Conservation (phyloP, 2,329 filamentous ascomycete species). For the Monilinia fructicola region DNA sequence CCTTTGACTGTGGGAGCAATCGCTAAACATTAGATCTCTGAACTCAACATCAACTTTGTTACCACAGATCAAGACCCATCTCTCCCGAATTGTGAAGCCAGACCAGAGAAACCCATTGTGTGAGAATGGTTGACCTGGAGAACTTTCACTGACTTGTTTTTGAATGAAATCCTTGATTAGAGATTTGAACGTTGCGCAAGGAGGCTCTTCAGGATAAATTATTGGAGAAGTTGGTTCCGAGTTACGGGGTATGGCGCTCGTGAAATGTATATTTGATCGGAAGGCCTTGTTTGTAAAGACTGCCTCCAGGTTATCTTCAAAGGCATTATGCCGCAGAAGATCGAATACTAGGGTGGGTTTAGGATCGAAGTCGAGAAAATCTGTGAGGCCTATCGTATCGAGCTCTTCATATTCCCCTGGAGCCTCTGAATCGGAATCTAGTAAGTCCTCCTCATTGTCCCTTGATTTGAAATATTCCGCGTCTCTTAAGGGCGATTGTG, state of each 20-base stretch:
- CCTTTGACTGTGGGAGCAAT: background rate
- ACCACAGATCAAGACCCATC: constrained; percentile 21
- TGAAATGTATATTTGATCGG: background rate
- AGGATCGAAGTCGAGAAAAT: constrained; percentile 71
- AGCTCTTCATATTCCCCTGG: constrained; percentile 2
- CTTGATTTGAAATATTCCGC: constrained; percentile 1
- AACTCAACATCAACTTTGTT: constrained; percentile 17
- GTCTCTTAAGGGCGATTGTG: constrained; percentile 11
- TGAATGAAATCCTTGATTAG: constrained; percentile 13
- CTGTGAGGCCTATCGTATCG: constrained; percentile 39
- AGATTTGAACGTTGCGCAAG: constrained; percentile 10
- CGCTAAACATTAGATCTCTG: constrained; percentile 49
- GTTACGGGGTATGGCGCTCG: background rate
- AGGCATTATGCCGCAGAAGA: constrained; percentile 16
- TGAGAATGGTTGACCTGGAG: background rate
- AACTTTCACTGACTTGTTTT: background rate
- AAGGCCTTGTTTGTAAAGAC: constrained; percentile 60
- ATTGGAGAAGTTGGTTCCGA: background rate
- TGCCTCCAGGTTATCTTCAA: constrained; percentile 49
- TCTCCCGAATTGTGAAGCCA: constrained; percentile 9
- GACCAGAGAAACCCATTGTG: constrained; percentile 18
- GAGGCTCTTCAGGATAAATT: background rate
- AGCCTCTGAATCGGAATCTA: constrained; percentile 5
- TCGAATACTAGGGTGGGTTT: constrained; percentile 74
- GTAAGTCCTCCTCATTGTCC: constrained; percentile 11